Evolutionary conservation across 192 early-diverging fungal genomes (phyloP).

Genomic region (Entomortierella beljakovae): DNA sequence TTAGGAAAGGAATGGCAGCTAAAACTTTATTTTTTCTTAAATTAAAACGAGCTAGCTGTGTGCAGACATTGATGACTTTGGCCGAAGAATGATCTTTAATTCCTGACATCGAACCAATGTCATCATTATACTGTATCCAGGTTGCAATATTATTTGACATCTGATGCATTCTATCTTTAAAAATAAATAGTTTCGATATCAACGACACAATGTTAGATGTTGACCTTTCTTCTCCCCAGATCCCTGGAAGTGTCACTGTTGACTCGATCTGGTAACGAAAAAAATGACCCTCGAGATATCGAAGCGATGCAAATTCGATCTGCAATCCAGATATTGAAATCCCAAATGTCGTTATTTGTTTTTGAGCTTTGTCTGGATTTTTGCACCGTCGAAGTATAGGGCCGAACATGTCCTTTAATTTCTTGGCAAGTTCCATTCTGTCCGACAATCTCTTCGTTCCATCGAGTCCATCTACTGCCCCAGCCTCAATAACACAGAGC

Average conservation of each 20-base stretch:
- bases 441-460: not conserved
- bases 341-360: not conserved
- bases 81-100: too few species aligned
- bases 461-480: not conserved
- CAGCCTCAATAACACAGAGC: not conserved
- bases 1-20: too few species aligned
- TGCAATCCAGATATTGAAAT: not conserved
- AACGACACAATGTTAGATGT: not conserved
- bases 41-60: too few species aligned
- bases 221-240: not conserved
- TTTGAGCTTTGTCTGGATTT: not conserved
- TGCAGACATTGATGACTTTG: too few species aligned
- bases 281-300: not conserved
- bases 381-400: not conserved
- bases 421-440: not conserved
- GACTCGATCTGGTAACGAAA: not conserved
- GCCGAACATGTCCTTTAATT: not conserved
- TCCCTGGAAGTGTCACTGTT: not conserved
- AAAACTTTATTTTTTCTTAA: too few species aligned
- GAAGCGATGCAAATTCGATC: not conserved
- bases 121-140: not conserved
- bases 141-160: not conserved
- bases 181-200: not conserved
- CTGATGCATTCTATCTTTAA: not conserved
- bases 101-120: not conserved